A percentile compares a stretch with the other conserved stretches of the same genome.
Evolutionary conservation across 805 yeast species (phyloP).

Genomic region (Candida fluviatilis): DNA sequence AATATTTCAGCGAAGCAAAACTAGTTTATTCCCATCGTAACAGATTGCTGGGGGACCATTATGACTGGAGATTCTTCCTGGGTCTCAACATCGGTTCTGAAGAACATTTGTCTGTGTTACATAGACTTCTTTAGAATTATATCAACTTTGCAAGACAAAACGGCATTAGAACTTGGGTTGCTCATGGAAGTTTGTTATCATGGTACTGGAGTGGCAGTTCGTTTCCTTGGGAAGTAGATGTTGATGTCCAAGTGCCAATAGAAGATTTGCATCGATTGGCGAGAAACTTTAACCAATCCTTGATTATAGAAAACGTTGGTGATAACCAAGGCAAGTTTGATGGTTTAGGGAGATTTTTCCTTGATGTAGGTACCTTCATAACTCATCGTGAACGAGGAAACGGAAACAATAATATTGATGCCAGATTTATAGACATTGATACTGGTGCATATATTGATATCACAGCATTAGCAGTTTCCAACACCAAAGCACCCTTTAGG

Average conservation of each 20-base stretch:
- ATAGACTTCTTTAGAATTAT: conserved; percentile 50
- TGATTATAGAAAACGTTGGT: conserved; percentile 41
- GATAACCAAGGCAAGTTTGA: conserved; percentile 19
- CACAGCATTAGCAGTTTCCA: conserved; percentile 56
- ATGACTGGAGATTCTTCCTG: conserved; percentile 37
- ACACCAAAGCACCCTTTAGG: conserved; percentile 22
- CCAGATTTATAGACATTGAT: conserved; percentile 66
- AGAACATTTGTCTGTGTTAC: conserved; percentile 36
- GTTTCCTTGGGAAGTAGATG: conserved; percentile 66
- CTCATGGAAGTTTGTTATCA: conserved; percentile 61
- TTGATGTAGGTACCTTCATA: conserved; percentile 44
- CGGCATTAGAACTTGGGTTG: conserved; percentile 55
- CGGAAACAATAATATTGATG: conserved; percentile 64
- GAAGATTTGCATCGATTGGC: conserved; percentile 43
- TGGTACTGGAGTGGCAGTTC: conserved; percentile 62
- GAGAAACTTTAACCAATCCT: conserved; percentile 44
- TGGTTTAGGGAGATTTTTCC: conserved; percentile 55
- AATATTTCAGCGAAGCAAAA: conserved; percentile 24
- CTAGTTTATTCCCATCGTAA: conserved; percentile 13
- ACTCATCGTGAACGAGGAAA: conserved; percentile 55
- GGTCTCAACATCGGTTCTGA: conserved; percentile 26
- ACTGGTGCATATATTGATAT: conserved; percentile 71
- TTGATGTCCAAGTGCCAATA: conserved; percentile 62
- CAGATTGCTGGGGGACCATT: conserved; percentile 27
- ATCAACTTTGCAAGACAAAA: conserved; percentile 42